Evolutionary conservation across 305 asterid species (phyloP), one percentile per base, ranked within the genome.

Genomic region (Ilex paraguariensis): DNA sequence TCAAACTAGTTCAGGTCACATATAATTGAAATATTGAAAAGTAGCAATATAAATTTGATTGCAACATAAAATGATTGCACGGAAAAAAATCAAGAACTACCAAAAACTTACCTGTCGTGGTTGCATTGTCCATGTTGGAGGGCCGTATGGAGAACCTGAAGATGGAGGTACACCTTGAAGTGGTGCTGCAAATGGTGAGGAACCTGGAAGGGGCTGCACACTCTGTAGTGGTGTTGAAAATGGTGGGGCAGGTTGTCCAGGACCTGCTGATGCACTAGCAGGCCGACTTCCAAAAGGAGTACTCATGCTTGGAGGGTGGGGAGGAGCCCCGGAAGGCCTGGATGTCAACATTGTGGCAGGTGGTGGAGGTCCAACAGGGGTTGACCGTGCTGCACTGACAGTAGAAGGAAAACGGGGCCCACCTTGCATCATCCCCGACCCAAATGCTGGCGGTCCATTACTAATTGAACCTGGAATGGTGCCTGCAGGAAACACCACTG

Each of bases 111-210:
- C 99, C 97, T 88, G 98, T 49, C 80, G 91, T 45, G 84, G 79
- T 70, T 81, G 96, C 57, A 81, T 75, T 59, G 89, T 90, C 97
- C 95, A 86, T 10, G 88, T 67, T 75, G 81, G 96, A 76, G 86
- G 71, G 59, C 87, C 89, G 63, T 75, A 89, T 58, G 97, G 94
- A 63, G 96, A 76, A 63, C 74, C 77, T 31, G 86, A 15, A 70
- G 91, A 60, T 50, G 77, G 95, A 48, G 73, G 82, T 78, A 75
- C 68, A 65, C 86, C 83, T 56, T 73, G 81, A 74, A 62, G 81
- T 54, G 87, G 83, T 64, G 84, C 74, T 32, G 91, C 60, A 83
- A 83, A 84, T 60, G 91, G 87, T 57, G 93, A 73, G 61, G 95
- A 66, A 63, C 83, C 96, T 17, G 84, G 61, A 69, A 90, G 87